Conservation (phyloP, 2,329 filamentous ascomycete genomes). For the Periglandula ipomoeae region DNA sequence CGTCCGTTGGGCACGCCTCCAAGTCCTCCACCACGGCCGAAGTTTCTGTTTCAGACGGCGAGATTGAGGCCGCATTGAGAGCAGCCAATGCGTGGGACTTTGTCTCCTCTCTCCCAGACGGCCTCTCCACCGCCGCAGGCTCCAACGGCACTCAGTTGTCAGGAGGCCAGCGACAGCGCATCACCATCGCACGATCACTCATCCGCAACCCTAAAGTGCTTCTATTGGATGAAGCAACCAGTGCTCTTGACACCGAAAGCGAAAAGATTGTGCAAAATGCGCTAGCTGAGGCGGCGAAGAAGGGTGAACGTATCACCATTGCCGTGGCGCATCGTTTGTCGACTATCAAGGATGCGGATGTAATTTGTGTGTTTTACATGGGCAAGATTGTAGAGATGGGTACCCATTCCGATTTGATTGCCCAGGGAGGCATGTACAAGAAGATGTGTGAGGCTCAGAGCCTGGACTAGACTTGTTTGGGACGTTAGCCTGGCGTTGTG, state of each 20-base stretch:
- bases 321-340: slow-evolving; percentile 56
- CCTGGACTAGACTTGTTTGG: no score
- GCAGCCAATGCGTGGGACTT: slow-evolving; percentile 50
- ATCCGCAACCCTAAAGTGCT: slow-evolving; percentile 57
- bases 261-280: slow-evolving; percentile 58
- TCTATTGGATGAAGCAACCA: slow-evolving; percentile 65
- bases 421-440: slow-evolving; percentile 37
- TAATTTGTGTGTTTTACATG: slow-evolving; percentile 49
- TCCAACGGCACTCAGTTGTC: slow-evolving; percentile 60
- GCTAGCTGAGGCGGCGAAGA: slow-evolving; percentile 36
- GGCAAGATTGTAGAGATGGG: slow-evolving; percentile 46
- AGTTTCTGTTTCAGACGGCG: slow-evolving; percentile 19
- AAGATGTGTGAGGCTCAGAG: slow-evolving; percentile 29
- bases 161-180: slow-evolving; percentile 63
- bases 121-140: slow-evolving; percentile 55
- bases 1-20: slow-evolving; percentile 11
- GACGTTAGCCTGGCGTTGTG: no score
- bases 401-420: slow-evolving; percentile 50
- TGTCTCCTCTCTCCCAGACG: slow-evolving; percentile 45
- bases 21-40: slow-evolving; percentile 14
- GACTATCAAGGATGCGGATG: slow-evolving; percentile 47
- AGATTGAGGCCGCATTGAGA: slow-evolving; percentile 35
- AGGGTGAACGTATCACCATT: slow-evolving; percentile 46
- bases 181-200: slow-evolving; percentile 64
- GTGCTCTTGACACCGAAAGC: slow-evolving; percentile 52